Conservation (phyloP, 371 early-diverging fungal genomes). For the Catenaria anguillulae region DNA sequence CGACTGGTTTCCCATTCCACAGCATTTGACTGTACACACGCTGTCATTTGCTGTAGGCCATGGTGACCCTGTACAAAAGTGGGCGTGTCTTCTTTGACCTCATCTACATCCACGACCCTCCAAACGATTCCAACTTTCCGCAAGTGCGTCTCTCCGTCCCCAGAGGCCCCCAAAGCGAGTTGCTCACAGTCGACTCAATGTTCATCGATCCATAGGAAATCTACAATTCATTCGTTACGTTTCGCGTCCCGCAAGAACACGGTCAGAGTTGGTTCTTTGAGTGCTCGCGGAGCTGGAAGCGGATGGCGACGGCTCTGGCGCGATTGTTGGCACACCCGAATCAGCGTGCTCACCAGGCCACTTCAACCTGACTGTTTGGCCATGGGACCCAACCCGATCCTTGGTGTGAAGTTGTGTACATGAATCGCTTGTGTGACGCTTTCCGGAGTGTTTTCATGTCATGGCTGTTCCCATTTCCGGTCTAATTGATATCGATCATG, state of each 20-base stretch:
- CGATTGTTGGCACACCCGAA: slow-evolving; percentile 19
- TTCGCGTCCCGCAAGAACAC: slow-evolving; percentile 17
- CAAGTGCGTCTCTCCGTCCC: no score
- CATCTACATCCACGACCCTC: slow-evolving; percentile 26
- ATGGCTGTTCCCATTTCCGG: no score
- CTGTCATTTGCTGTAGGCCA: slow-evolving; percentile 6
- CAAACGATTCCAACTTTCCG: slow-evolving; percentile 14
- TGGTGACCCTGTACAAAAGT: slow-evolving; percentile 9
- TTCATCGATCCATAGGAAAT: not conserved
- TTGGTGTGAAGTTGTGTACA: no score
- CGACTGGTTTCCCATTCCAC: no score
- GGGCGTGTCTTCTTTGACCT: slow-evolving; percentile 17
- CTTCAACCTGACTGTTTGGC: no score
- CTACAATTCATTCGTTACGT: slow-evolving; percentile 22
- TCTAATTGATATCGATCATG: no score
- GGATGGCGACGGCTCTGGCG: slow-evolving; percentile 16
- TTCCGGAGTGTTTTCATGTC: no score
- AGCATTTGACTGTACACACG: not conserved
- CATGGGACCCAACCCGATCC: no score
- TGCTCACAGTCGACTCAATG: not conserved
- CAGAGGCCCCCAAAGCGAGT: no score
- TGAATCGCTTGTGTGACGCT: no score
- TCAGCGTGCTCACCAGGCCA: slow-evolving; percentile 11
- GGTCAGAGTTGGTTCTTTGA: slow-evolving; percentile 18
- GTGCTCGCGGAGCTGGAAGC: slow-evolving; percentile 16